Evolutionary conservation across 2,329 filamentous ascomycete genomes (phyloP).

Genomic region (Hypocreales sp.): DNA sequence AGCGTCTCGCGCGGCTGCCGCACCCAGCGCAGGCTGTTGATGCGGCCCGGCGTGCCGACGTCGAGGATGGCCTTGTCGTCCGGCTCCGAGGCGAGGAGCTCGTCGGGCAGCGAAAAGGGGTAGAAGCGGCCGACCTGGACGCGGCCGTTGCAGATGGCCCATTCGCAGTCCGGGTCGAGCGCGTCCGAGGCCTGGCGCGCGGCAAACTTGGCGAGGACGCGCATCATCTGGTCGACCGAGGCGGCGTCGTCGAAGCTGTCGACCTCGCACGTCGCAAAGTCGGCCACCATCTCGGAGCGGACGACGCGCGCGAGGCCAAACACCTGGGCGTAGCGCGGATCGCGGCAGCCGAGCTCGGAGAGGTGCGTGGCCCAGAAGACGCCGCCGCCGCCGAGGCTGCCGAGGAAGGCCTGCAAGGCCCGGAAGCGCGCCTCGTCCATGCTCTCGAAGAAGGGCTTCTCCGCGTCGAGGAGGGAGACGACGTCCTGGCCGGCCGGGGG

Average conservation of each 20-base stretch:
- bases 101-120: background rate
- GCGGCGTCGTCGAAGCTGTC: background rate
- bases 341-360: constrained; percentile 9
- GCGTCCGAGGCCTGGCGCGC: background rate
- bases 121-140: constrained; percentile 1
- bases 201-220: background rate
- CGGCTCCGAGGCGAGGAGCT: background rate
- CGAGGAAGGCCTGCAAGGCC: background rate
- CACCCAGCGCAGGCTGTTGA: background rate
- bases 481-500: background rate
- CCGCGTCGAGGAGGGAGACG: constrained; percentile 5
- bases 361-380: constrained; percentile 15
- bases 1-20: background rate
- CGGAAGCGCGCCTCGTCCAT: background rate
- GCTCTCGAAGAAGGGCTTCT: constrained; percentile 2
- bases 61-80: background rate
- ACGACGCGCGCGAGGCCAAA: constrained; percentile 12
- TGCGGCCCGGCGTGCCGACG: background rate
- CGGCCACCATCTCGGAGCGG: constrained; percentile 10
- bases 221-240: no score
- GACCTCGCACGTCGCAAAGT: constrained; percentile 14
- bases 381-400: background rate
- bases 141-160: background rate
- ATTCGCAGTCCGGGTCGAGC: constrained; percentile 1
- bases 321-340: constrained; percentile 11